A percentile compares a stretch with the other conserved stretches of the same genome.
Evolutionary conservation across 2,329 filamentous ascomycete species (phyloP).

Genomic region (Aspergillus alliaceus): DNA sequence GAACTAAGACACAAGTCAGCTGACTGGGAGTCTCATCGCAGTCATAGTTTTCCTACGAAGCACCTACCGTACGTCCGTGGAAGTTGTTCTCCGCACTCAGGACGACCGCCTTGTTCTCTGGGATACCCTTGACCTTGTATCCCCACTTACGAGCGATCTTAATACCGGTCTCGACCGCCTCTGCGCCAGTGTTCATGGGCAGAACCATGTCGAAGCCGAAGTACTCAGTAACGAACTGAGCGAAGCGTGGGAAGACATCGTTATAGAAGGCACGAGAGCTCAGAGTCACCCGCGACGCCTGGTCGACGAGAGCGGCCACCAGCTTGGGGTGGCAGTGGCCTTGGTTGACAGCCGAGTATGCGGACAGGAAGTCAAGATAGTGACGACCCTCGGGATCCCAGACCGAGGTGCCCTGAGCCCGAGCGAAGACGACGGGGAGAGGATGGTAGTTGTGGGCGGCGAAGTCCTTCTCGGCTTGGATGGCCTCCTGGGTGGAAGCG

Average conservation of each 20-base stretch:
- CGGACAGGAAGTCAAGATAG: constrained; percentile 96
- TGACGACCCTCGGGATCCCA: constrained; percentile 97
- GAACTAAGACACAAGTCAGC: constrained; percentile 58
- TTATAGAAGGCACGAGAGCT: constrained; percentile 97
- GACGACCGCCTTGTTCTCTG: constrained; percentile 77
- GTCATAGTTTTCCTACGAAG: neutral
- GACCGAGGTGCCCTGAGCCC: constrained; percentile 79
- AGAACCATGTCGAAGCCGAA: constrained; percentile 98
- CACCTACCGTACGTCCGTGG: constrained; percentile 84
- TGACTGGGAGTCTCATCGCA: neutral
- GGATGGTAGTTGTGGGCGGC: constrained; percentile 99
- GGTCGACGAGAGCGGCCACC: constrained; percentile 83
- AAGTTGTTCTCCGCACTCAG: constrained; percentile 91
- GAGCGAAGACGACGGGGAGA: constrained; percentile 87
- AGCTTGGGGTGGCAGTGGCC: constrained; percentile 97
- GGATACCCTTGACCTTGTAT: constrained; percentile 92
- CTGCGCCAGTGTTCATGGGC: constrained; percentile 97
- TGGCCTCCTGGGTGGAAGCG: constrained; percentile 74
- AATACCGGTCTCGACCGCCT: constrained; percentile 92
- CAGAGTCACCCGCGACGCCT: constrained; percentile 84
- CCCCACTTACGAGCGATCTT: constrained; percentile 98
- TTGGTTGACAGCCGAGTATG: constrained; percentile 97
- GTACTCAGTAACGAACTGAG: constrained; percentile 82
- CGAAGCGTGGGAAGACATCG: constrained; percentile 95
- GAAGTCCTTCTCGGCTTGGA: constrained; percentile 75